Evolutionary conservation across 2,329 filamentous ascomycete genomes (phyloP), one percentile per base, ranked within the genome.

Genomic region (Aureobasidium leucospermi): DNA sequence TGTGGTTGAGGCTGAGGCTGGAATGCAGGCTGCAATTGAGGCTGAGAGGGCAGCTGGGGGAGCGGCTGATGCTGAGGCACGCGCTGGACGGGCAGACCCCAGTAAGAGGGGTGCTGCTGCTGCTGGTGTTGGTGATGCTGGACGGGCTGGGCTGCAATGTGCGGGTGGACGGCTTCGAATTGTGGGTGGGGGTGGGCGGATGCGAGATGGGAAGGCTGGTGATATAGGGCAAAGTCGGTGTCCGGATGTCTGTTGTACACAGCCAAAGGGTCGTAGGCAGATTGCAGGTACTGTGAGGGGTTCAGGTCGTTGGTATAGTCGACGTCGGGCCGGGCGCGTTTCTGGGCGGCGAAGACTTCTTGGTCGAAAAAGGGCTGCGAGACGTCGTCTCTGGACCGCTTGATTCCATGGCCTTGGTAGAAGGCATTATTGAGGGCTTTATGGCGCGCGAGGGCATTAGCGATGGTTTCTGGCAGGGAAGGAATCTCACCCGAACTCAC

Each of bases 401-500:
- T 59, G 4, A 7, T 41, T 29, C 42, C 53, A 57, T 47, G 53
- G 42, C 32, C 34, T 16, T 47, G 42, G 15, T 29, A 23, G 13
- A 39, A 46, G 53, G 3, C 43, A 43, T 47, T 15, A 39, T n/a
- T 32, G 28, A 47, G 53, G 52, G 36, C 42, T 57, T 2, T 2
- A 4, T 11, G 32, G 52, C 41, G 42, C 52, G 52, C 36, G 15
- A 42, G 42, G 39, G 31, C 31, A 29, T 57, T 41, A 57, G 53
- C 53, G 43, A 39, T 39, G 39, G 19, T 23, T 39, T 16, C 31
- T 29, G 11, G 45, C 52, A 19, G 29, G 41, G 10, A 19, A 9
- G 31, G 31, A 56, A 56, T 43, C 28, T 43, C 52, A 16, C 52
- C 16, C 52, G 52, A 10, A 43, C 52, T 56, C 52, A 56, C 46